A percentile compares a stretch with the other conserved stretches of the same genome.
These are phyloP conservation scores for Xanthoconium separans DNA, from an alignment of 1,284 basidiomycete species.

Conservation along the genomic window DNA sequence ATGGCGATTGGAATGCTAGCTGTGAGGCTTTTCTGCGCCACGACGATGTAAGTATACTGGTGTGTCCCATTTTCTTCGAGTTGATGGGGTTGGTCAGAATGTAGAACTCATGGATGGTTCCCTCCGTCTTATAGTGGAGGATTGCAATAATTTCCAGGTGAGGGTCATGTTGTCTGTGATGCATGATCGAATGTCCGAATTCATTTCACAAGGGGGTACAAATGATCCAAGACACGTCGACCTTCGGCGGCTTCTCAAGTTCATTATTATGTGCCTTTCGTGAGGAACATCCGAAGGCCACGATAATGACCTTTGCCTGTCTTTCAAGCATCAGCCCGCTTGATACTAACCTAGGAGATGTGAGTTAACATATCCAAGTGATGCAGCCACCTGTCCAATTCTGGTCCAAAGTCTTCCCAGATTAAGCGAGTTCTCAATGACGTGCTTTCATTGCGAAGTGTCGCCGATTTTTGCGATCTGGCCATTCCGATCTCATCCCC, in stretches of 20 bases:
- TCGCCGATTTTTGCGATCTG: constrained; percentile 54
- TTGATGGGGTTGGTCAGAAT: constrained; percentile 40
- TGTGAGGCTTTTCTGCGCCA: constrained; percentile 51
- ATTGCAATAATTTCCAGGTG: constrained; percentile 73
- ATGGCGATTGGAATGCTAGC: constrained; percentile 58
- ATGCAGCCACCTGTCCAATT: not conserved
- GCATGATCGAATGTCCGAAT: not conserved
- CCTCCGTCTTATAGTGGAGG: constrained; percentile 66
- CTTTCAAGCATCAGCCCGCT: constrained; percentile 45
- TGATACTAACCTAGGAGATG: constrained; percentile 42
- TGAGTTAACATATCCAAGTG: constrained; percentile 29
- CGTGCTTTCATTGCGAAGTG: constrained; percentile 52
- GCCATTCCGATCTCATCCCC: constrained; percentile 57
- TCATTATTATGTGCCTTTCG: constrained; percentile 56
- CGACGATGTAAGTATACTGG: constrained; percentile 46
- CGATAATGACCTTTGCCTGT: constrained; percentile 54
- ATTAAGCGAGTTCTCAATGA: constrained; percentile 53
- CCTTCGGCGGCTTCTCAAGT: constrained; percentile 63
- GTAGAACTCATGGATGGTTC: constrained; percentile 62
- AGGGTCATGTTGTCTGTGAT: constrained; percentile 1
- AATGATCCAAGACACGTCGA: constrained; percentile 57
- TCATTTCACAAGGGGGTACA: constrained; percentile 58
- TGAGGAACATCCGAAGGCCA: constrained; percentile 63
- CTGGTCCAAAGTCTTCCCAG: constrained; percentile 29
- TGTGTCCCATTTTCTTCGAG: not conserved